Evolutionary conservation across 805 yeast genomes (phyloP), one percentile per base, ranked within the genome.

Genomic region (Lachancea sp.): DNA sequence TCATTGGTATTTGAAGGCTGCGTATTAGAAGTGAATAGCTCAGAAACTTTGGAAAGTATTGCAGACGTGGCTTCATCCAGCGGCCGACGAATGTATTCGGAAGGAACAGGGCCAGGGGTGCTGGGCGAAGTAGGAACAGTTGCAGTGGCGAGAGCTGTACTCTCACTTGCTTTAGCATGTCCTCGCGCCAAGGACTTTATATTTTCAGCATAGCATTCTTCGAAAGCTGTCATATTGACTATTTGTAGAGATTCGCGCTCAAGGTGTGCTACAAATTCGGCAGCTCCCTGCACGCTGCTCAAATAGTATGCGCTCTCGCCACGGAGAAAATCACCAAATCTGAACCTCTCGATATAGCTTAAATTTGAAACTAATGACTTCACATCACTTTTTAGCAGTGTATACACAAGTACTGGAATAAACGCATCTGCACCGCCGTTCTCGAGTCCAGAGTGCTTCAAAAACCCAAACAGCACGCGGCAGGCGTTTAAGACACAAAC

Each of bases 261-360:
- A 32, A 92, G 58, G 9, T 77, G 74, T 41, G 78, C 75, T 8
- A 92, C 74, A 56, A 87, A 92, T 45, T 80, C 77, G 9, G 88
- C 76, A 1, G 97, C 97, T 1, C 94, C 94, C 53, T 83, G 86
- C 20, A 90, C 62, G n/a, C 96, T 84, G 21, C 95, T 84, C 40
- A 92, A 66, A 56, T 92, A 92, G 61, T 92, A 92, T 30, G 92
- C 83, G 0, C 90, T 80, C 58, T 92, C 99, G 7, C 98, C 97
- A 30, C 72, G 71, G 34, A 84, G 66, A 69, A 84, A 82, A 31
- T 77, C 84, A 5, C 76, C 78, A 41, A 76, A 78, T 48, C 97
- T 67, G 59, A 83, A 92, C 38, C 92, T 69, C 58, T 88, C 95
- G 48, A 92, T 86, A 60, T 87, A 92, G 45, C 75, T 77, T 45